Evolutionary conservation across 1,284 basidiomycete genomes (phyloP), one percentile per base, ranked within the genome.

Genomic region (Malassezia psittaci): DNA sequence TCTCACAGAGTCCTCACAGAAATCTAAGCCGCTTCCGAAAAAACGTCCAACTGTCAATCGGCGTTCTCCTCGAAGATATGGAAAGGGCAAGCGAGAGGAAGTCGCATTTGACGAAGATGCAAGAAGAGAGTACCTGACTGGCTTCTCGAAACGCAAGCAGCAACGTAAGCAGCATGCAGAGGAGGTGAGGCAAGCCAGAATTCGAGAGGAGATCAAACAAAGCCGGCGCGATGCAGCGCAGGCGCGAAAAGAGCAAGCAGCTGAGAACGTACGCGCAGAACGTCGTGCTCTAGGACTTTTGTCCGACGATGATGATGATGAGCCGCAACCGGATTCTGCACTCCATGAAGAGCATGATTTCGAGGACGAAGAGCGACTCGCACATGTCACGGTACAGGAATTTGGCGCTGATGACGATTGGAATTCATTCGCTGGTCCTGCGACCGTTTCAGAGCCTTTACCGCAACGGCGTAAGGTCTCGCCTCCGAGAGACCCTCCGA

Each of bases 121-220:
- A 10, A 54, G 71, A 19, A 56, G 60, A 21, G 71, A 74, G 37
- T 74, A 61, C 50, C 60, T 74, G 13, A 72, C 69, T 2, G 71
- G 71, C n/a, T 74, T 74, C 54, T 57, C 59, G 39, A 72, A 70
- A 61, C 61, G 71, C 47, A 74, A 74, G 59, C 60, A 66, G 51
- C 65, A 62, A 48, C 59, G 67, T 38, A 72, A 70, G 51, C 60
- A 67, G 51, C 65, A 63, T 1, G 68, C 69, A 35, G 54, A 67
- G 7, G 65, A 62, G 12, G 63, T 59, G 32, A 60, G 62, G 36
- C 64, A 64, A 19, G 54, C 56, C 18, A 67, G 63, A 56, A 62
- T 57, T 35, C 65, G 58, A 48, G 63, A 67, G 18, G 64, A 62
- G 51, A 61, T 59, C 45, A 59, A 55, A n/a, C 50, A 42, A 10